These are phyloP conservation scores for Globisporangium solare DNA, from an alignment of 352 stramenopile genomes.

Conservation along the genomic window DNA sequence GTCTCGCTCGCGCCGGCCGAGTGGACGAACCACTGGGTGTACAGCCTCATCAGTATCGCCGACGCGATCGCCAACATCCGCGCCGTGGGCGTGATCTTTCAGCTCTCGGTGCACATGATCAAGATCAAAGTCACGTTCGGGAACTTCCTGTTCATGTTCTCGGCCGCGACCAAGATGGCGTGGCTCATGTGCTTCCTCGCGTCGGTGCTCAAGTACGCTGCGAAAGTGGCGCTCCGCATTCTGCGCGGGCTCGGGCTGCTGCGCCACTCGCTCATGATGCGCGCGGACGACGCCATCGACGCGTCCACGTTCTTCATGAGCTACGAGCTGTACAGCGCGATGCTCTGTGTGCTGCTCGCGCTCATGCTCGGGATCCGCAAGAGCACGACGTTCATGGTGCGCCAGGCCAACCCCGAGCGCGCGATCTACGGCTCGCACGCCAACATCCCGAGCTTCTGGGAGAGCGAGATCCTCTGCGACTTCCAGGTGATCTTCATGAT, in stretches of 20 bases:
- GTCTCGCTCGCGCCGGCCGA: constrained; percentile 25
- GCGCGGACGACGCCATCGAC: constrained; percentile 17
- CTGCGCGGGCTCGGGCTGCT: constrained; percentile 7
- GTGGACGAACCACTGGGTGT: constrained; percentile 44
- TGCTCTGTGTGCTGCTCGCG: constrained; percentile 21
- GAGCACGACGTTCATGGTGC: constrained; percentile 21
- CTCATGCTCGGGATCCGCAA: constrained; percentile 14
- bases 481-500: constrained; percentile 16
- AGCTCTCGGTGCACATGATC: constrained; percentile 31
- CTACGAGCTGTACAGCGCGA: constrained; percentile 33
- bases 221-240: constrained; percentile 14
- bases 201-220: constrained; percentile 12
- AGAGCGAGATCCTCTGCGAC: constrained; percentile 25
- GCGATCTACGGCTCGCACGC: constrained; percentile 17
- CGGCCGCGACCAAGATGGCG: constrained; percentile 24
- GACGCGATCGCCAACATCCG: constrained; percentile 25
- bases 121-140: constrained; percentile 15
- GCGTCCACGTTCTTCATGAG: constrained; percentile 17
- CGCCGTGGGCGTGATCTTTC: constrained; percentile 23
- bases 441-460: constrained; percentile 20
- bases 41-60: constrained; percentile 28
- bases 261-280: not conserved
- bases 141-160: constrained; percentile 34
- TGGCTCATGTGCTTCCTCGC: constrained; percentile 32
- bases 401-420: constrained; percentile 3